Evolutionary conservation across 1,284 basidiomycete genomes (phyloP).

Genomic region (Meripilus lineatus): DNA sequence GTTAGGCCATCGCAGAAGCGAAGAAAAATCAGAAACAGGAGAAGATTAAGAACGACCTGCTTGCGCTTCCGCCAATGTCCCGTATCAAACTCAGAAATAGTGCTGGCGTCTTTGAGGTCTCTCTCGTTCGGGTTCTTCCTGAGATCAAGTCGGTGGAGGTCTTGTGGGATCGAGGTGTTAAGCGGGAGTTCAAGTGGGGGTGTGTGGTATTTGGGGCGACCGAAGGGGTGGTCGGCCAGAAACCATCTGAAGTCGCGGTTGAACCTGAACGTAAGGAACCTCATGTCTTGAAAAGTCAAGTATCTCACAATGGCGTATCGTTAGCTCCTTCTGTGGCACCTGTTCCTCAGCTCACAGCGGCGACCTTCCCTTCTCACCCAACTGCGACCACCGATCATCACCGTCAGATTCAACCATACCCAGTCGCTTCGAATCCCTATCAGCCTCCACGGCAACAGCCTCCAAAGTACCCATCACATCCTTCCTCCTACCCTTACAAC

Average conservation of each 20-base stretch:
- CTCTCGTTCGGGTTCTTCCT: slow-evolving; percentile 64
- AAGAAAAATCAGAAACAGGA: slow-evolving; percentile 69
- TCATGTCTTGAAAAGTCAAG: neutral
- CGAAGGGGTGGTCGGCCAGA: slow-evolving; percentile 48
- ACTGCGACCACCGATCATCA: neutral
- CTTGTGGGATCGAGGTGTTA: slow-evolving; percentile 68
- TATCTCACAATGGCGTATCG: neutral
- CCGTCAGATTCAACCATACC: slow-evolving; percentile 4
- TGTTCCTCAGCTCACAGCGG: slow-evolving; percentile 6
- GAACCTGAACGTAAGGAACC: slow-evolving; percentile 31
- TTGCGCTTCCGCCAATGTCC: slow-evolving; percentile 62
- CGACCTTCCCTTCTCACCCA: neutral
- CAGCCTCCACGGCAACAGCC: slow-evolving; percentile 3
- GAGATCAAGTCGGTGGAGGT: slow-evolving; percentile 69
- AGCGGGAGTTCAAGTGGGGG: slow-evolving; percentile 76
- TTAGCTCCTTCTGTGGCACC: slow-evolving; percentile 3
- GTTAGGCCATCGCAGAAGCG: slow-evolving; percentile 61
- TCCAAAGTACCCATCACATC: slow-evolving; percentile 8
- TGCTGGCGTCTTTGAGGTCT: slow-evolving; percentile 78
- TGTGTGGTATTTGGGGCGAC: slow-evolving; percentile 62
- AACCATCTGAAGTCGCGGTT: slow-evolving; percentile 48
- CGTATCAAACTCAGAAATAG: slow-evolving; percentile 78
- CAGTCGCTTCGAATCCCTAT: slow-evolving; percentile 2
- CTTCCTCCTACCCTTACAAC: slow-evolving; percentile 7
- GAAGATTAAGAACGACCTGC: slow-evolving; percentile 58